Base-by-base conservation (phyloP, 106 monocot species). In the Posidonia australis region DNA sequence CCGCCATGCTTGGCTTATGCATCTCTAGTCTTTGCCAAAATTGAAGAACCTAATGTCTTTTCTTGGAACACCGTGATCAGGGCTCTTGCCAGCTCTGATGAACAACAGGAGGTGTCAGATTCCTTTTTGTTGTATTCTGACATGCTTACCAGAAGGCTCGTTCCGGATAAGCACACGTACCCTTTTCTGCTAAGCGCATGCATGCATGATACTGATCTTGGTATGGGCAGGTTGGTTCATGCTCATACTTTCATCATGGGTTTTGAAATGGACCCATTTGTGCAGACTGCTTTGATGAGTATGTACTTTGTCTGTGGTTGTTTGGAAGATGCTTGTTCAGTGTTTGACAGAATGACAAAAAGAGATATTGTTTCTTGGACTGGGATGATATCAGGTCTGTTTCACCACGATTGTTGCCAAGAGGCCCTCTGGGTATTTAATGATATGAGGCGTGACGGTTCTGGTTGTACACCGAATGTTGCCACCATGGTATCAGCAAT, bases 361-460 rank as follows among this genome's bases (percentile, higher is more conserved):
- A 74, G 74, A 30, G 86, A 91, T 48, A 68, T 91, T 1, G 79
- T 91, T 19, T 42, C 83, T 7, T 91, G 90, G 90, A 91, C 86
- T 1, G 76, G 77, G 13, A 68, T 91, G 78, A 51, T 91, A 7
- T 89, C 85, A 0, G 77, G 80, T 17, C 70, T 85, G 10, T 52
- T 45, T 7, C 47, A 54, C 10, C 60, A 54, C 13, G 67, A 70
- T 31, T 66, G 60, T n/a, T 32, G 51, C 62, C 42, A 46, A 19
- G 36, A 76, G 23, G 79, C 84, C 3, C 20, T 89, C 12, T 44
- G 53, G 18, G 66, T 85, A 45, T 80, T 89, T 47, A 70, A 62
- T 47, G 63, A 65, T 12, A 77, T 85, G 82, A 75, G 80, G 45
- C 52, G 60, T 13, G 16, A 10, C n/a, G 42, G 25, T 13, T 36